These are phyloP conservation scores for Perilla frutescens DNA, from an alignment of 257 asterid species.

Conservation along the genomic window DNA sequence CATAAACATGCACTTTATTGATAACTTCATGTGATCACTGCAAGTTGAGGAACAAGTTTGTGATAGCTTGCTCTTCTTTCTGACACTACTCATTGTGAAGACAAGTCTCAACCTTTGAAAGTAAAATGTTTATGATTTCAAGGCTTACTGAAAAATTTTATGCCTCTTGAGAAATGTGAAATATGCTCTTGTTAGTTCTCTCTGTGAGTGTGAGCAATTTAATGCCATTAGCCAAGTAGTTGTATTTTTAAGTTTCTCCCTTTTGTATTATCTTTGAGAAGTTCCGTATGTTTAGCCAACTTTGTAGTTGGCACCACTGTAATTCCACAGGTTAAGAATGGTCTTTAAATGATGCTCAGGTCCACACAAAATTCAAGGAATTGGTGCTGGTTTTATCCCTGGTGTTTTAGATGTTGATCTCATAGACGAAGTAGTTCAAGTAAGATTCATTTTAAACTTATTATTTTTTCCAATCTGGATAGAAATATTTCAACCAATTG, in stretches of 20 bases:
- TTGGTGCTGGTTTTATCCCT: slow-evolving; percentile 96
- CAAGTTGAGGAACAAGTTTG: slow-evolving; percentile 2
- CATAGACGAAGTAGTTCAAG: slow-evolving; percentile 90
- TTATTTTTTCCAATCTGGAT: neutral
- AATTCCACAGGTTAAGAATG: slow-evolving; percentile 28
- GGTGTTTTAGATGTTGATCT: slow-evolving; percentile 78
- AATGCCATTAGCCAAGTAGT: neutral
- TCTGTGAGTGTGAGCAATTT: neutral
- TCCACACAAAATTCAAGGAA: slow-evolving; percentile 97
- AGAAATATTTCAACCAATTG: neutral
- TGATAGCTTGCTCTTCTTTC: neutral
- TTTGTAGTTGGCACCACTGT: neutral
- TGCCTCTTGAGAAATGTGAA: neutral
- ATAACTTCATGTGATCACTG: neutral
- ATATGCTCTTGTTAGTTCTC: neutral
- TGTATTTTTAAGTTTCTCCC: neutral
- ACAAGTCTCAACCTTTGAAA: neutral
- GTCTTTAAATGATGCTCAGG: slow-evolving; percentile 50
- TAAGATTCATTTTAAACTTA: slow-evolving; percentile 41
- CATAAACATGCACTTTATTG: neutral
- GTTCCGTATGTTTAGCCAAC: neutral
- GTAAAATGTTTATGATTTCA: neutral
- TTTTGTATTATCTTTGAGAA: neutral
- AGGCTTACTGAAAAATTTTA: neutral
- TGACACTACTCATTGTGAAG: neutral